Conservation (phyloP, 148 eudicot genomes). For the Cornus suecica region DNA sequence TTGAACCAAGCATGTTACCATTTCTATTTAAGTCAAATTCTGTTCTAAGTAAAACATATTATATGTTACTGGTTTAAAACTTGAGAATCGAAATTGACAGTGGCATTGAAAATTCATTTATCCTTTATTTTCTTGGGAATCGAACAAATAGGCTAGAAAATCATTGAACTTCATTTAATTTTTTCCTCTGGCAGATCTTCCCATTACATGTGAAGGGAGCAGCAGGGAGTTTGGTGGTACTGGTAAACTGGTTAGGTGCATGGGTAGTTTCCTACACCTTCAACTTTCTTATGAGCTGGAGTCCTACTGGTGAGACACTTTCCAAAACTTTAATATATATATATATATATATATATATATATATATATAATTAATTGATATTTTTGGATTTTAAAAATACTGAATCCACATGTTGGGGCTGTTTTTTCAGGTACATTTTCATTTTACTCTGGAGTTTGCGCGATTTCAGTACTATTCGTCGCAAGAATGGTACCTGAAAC, state of each 20-base stretch:
- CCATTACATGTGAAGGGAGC: slow-evolving; percentile 75
- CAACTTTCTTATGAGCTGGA: slow-evolving; percentile 87
- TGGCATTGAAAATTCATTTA: background rate
- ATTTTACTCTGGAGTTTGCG: slow-evolving; percentile 45
- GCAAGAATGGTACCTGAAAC: slow-evolving; percentile 76
- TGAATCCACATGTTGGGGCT: background rate
- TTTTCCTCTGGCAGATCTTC: slow-evolving; percentile 47
- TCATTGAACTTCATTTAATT: background rate
- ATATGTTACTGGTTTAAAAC: too few species aligned
- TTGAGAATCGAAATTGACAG: too few species aligned
- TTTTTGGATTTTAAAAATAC: background rate
- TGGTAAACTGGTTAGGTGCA: slow-evolving; percentile 83
- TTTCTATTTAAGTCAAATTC: too few species aligned
- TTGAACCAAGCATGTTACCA: too few species aligned
- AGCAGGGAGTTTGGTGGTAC: slow-evolving; percentile 79
- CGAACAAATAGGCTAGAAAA: background rate
- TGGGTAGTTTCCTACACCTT: slow-evolving; percentile 83
- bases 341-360: too few species aligned
- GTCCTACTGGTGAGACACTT: slow-evolving; percentile 45
- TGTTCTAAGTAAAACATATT: too few species aligned
- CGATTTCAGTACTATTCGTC: slow-evolving; percentile 49
- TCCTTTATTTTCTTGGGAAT: background rate
- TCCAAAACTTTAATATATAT: background rate
- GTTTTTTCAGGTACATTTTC: slow-evolving; percentile 55
- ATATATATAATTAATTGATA: background rate